Evolutionary conservation across 306 rosid species (phyloP).

Genomic region (Dalbergia cultrata): DNA sequence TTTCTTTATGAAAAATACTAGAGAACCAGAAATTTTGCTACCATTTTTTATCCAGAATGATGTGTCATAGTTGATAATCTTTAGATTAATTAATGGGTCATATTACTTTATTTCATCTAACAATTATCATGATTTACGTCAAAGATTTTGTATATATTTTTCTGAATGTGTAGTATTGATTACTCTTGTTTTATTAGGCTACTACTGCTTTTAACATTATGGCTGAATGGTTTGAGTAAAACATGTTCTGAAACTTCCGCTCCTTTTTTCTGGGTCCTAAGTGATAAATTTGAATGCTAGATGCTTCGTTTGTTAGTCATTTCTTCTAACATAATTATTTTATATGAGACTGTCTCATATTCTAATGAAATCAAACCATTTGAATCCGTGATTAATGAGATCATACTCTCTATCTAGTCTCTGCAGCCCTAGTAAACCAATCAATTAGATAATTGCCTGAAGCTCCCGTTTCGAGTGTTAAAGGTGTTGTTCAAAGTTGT

Average conservation of each 20-base stretch:
- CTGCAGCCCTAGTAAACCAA: not conserved
- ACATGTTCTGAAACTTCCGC: not conserved
- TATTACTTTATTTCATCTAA: no score
- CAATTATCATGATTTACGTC: no score
- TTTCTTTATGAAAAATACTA: not conserved
- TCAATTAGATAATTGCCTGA: not conserved
- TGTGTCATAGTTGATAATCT: no score
- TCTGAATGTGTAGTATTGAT: no score
- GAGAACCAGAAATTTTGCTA: no score
- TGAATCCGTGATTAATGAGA: not conserved
- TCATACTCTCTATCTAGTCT: not conserved
- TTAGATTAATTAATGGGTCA: no score
- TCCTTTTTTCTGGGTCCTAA: no score
- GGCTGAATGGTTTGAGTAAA: conserved; percentile 10
- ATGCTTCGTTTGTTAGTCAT: no score
- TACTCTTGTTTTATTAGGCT: not conserved
- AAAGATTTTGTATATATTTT: no score
- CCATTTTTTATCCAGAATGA: no score
- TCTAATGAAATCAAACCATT: conserved; percentile 12
- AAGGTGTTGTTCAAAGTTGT: conserved; percentile 8
- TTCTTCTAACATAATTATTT: no score
- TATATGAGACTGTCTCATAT: not conserved
- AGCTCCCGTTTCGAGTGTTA: not conserved
- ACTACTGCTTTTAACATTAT: not conserved
- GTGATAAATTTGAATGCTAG: no score